Conservation (phyloP, 768 basidiomycete species). For the Lentinula lateritia region DNA sequence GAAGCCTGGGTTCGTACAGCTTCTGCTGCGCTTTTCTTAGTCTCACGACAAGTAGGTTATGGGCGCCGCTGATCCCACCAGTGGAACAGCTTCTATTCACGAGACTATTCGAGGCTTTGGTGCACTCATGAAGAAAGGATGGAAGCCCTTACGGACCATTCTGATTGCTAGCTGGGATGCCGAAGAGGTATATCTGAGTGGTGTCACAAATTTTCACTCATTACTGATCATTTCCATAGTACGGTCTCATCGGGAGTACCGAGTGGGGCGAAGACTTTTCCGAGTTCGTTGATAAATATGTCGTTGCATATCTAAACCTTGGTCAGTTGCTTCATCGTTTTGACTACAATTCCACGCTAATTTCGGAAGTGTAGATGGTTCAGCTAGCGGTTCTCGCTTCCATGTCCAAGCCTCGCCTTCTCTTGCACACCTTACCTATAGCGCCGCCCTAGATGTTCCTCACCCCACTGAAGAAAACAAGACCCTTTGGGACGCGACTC, state of each 20-base stretch:
- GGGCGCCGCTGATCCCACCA: constrained; percentile 52
- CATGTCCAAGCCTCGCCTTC: constrained; percentile 52
- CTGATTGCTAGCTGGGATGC: constrained; percentile 79
- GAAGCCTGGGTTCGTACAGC: constrained; percentile 10
- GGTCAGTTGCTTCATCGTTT: constrained; percentile 22
- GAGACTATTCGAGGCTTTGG: constrained; percentile 57
- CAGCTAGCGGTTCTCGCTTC: constrained; percentile 54
- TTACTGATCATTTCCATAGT: constrained; percentile 20
- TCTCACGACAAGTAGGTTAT: constrained; percentile 26
- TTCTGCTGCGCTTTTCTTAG: not conserved
- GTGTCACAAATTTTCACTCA: not conserved
- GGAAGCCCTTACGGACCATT: constrained; percentile 71
- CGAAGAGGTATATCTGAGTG: constrained; percentile 42
- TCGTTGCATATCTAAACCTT: constrained; percentile 61
- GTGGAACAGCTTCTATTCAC: constrained; percentile 50
- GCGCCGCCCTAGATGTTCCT: constrained; percentile 47
- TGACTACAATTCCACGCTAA: not conserved
- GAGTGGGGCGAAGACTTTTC: constrained; percentile 69
- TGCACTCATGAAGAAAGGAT: constrained; percentile 43
- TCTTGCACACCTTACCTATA: constrained; percentile 51
- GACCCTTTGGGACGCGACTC: constrained; percentile 55
- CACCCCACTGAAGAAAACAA: constrained; percentile 47
- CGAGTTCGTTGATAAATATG: constrained; percentile 46
- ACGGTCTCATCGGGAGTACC: constrained; percentile 53
- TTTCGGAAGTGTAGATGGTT: constrained; percentile 35